Evolutionary conservation across 208 protist genomes (phyloP), one percentile per base, ranked within the genome.

Genomic region (Blechomonas ayalai): DNA sequence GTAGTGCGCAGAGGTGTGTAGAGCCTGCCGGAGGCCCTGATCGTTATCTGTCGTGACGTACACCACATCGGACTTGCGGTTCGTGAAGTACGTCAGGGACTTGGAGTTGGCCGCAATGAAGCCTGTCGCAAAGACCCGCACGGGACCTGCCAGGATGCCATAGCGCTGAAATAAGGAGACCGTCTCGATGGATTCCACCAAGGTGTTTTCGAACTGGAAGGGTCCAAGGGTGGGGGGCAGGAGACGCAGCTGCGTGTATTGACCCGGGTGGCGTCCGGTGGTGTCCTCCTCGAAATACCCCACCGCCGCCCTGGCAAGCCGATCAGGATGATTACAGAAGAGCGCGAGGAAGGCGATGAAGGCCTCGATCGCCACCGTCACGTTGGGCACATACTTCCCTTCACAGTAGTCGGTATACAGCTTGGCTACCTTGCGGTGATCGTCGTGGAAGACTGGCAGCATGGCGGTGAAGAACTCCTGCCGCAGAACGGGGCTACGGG

Each of bases 341-440:
- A 63, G 64, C 20, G 59, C 51, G 8, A 92, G 54, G 50, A 92
- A 92, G 8, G 58, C 49, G 20, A 83, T 57, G 40, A 92, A 89
- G 15, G 68, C 70, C 46, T 90, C 75, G 22, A 88, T 70, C 15
- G 80, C 84, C 18, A 83, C 68, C 1, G 69, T 86, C 33, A 86
- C 62, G 57, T 90, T 89, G 6, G 84, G 84, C 39, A 92, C 80
- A 54, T 81, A 92, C 50, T 82, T 83, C 34, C 84, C 84, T 9
- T 64, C 59, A 48, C 47, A 68, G 62, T 92, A 92, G 29, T 81
- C 73, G 18, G 73, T 53, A 46, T 87, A 87, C 15, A 67, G 37
- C 35, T 75, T 50, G 27, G 61, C 38, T 16, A 75, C 76, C 34
- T 70, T 73, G 37, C 48, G 59, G 34, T 64, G 45, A 36, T 83